A percentile compares a stretch with the other conserved stretches of the same genome.
Evolutionary conservation across 345 rosid species (phyloP).

Genomic region (Eucalyptus curtisii): DNA sequence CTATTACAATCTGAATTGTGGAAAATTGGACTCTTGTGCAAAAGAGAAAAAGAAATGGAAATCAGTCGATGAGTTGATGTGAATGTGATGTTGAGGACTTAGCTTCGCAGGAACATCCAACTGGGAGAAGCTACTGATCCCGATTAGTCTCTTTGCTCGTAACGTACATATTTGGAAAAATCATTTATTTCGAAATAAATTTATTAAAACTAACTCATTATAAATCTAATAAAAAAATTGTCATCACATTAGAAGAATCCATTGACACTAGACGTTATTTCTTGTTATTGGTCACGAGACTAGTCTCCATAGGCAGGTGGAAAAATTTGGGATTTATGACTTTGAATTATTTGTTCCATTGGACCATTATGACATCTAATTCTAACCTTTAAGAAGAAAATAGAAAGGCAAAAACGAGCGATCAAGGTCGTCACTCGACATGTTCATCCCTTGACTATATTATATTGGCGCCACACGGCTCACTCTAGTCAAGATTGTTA

Average conservation of each 20-base stretch:
- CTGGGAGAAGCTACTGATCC: background rate
- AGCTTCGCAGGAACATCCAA: background rate
- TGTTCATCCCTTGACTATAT: background rate
- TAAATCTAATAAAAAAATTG: background rate
- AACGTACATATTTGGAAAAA: background rate
- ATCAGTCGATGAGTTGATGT: background rate
- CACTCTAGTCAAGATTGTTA: background rate
- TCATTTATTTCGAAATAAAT: background rate
- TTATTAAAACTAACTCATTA: background rate
- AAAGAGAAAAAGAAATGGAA: background rate
- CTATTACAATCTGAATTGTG: background rate
- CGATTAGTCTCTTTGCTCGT: background rate
- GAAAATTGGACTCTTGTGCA: background rate
- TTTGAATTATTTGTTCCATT: background rate
- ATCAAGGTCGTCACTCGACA: background rate
- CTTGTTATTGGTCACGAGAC: background rate
- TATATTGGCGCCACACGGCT: background rate
- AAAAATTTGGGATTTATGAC: background rate
- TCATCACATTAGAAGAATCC: background rate
- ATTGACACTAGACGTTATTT: background rate
- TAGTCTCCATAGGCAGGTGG: background rate
- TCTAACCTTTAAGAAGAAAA: background rate
- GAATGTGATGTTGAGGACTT: background rate
- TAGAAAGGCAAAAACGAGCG: background rate
- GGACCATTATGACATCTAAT: background rate